Evolutionary conservation across 2,329 filamentous ascomycete species (phyloP).

Genomic region (Ophiostoma montium): DNA sequence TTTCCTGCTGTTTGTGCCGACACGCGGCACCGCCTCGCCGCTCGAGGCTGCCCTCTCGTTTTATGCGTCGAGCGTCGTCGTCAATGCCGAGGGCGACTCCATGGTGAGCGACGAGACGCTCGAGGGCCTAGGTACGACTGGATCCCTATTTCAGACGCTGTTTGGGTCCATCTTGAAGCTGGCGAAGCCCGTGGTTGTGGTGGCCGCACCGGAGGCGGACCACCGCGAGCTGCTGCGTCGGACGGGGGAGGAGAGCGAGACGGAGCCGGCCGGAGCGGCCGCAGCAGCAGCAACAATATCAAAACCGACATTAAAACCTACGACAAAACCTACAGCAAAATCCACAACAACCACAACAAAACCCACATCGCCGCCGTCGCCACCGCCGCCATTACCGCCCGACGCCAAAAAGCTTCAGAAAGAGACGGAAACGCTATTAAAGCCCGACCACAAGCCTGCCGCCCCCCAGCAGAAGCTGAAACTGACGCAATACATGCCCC

Average conservation of each 20-base stretch:
- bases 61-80: constrained; percentile 75
- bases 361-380: constrained; percentile 1
- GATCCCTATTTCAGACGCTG: constrained; percentile 55
- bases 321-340: too few relatives aligned
- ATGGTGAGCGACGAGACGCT: constrained; percentile 80
- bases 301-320: too few relatives aligned
- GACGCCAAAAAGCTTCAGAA: not conserved
- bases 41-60: constrained; percentile 78
- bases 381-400: constrained; percentile 10
- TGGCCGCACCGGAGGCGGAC: not conserved
- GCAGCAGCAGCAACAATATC: not conserved
- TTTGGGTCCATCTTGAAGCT: constrained; percentile 65
- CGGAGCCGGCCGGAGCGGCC: not conserved
- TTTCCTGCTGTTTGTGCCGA: constrained; percentile 81
- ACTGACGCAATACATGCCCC: constrained; percentile 58
- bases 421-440: not conserved
- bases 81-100: constrained; percentile 90
- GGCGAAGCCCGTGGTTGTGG: constrained; percentile 25
- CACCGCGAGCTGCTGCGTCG: too few relatives aligned
- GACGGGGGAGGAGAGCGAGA: too few relatives aligned
- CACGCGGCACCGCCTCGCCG: constrained; percentile 48
- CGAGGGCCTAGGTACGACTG: constrained; percentile 82
- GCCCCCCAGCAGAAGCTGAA: not conserved
- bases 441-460: too few relatives aligned
- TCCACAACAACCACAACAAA: not conserved